Evolutionary conservation across 75 land plant species (phyloP).

Genomic region (Sequoia sempervirens): DNA sequence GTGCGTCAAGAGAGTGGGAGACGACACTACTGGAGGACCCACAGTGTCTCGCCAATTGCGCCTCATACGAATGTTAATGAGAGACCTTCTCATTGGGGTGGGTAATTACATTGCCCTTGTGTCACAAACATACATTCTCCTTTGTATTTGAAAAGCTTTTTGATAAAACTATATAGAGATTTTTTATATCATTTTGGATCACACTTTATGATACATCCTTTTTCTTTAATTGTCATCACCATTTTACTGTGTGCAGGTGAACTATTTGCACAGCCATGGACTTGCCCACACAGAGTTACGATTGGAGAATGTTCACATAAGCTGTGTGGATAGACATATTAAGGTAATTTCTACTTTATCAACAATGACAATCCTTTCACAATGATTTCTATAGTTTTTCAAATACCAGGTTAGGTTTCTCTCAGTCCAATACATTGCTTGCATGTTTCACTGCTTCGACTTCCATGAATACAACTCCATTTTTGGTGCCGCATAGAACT

Average conservation of each 20-base stretch:
- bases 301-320: constrained; percentile 86
- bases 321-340: constrained; percentile 82
- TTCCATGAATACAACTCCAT: background rate
- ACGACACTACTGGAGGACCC: constrained; percentile 85
- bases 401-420: background rate
- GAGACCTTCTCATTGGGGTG: constrained; percentile 95
- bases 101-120: background rate
- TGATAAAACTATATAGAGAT: background rate
- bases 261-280: constrained; percentile 91
- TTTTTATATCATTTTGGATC: background rate
- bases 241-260: constrained; percentile 47
- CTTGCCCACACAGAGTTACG: constrained; percentile 87
- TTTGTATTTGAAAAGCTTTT: background rate
- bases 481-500: background rate
- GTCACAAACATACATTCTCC: background rate
- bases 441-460: background rate
- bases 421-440: background rate
- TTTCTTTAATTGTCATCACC: background rate
- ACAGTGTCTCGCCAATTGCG: constrained; percentile 65
- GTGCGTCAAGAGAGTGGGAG: constrained; percentile 81
- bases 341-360: constrained; percentile 38
- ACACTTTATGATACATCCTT: background rate
- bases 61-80: constrained; percentile 69
- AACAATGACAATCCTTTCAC: background rate
- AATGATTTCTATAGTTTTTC: background rate